Percentiles rank a stretch among this genome's conserved stretches.
phyloP scores from a whole-genome alignment of 768 basidiomycete species.

The Leccinum rimulosum region DNA sequence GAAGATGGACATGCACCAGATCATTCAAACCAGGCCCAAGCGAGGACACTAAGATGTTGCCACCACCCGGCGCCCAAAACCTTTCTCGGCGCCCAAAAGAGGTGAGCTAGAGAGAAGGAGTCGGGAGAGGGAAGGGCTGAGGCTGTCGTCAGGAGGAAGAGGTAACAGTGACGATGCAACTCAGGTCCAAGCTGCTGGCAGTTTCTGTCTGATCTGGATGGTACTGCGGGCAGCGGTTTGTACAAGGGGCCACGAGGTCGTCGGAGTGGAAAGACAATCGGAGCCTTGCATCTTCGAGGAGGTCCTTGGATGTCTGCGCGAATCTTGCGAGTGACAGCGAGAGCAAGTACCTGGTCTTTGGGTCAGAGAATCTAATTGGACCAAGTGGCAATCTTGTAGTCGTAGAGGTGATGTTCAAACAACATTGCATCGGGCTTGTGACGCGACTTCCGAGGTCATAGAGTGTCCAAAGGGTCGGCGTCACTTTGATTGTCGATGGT shows the following conservation, averaged over 20 bases:
- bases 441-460: no score
- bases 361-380: no score
- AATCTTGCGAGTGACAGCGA: neutral
- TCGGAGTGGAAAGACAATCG: neutral
- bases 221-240: neutral
- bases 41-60: neutral
- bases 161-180: neutral
- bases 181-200: neutral
- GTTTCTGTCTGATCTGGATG: neutral
- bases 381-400: no score
- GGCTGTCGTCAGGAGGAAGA: neutral
- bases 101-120: slow-evolving; percentile 16
- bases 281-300: neutral
- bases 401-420: no score
- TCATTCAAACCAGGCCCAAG: neutral
- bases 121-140: neutral
- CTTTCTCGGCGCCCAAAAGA: slow-evolving; percentile 13
- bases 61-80: slow-evolving; percentile 12
- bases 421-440: no score
- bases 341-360: no score
- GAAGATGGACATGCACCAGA: neutral
- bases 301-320: neutral
- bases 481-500: no score
- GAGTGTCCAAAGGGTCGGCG: no score
- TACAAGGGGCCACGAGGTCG: neutral